Conservation (phyloP, 805 yeast species). For the Ogataea philodendri region DNA sequence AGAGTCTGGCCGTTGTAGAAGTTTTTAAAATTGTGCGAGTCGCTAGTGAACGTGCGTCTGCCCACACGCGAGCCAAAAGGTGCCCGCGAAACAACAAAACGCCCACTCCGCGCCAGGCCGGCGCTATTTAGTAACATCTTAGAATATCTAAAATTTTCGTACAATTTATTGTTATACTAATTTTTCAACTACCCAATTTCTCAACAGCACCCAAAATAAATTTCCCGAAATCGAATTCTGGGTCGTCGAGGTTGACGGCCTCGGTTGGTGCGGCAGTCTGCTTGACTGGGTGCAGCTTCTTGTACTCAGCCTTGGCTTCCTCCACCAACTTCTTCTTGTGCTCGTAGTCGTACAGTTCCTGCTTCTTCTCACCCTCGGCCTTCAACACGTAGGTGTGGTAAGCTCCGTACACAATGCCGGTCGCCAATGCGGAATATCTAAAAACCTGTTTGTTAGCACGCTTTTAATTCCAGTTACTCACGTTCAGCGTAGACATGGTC, state of each 20-base stretch:
- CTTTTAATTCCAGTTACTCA: slow-evolving; percentile 30
- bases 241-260: slow-evolving; percentile 79
- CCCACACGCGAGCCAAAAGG: slow-evolving; percentile 1
- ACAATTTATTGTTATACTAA: slow-evolving; percentile 8
- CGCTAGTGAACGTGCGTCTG: slow-evolving; percentile 22
- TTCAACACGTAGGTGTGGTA: slow-evolving; percentile 73
- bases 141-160: slow-evolving; percentile 3
- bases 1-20: slow-evolving; percentile 31
- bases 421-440: slow-evolving; percentile 88
- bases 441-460: slow-evolving; percentile 51
- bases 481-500: slow-evolving; percentile 51
- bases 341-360: slow-evolving; percentile 56
- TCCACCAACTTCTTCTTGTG: slow-evolving; percentile 72
- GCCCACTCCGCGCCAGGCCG: slow-evolving; percentile 1
- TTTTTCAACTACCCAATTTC: slow-evolving; percentile 37
- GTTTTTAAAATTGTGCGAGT: slow-evolving; percentile 27
- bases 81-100: not conserved
- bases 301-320: slow-evolving; percentile 88
- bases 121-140: slow-evolving; percentile 3
- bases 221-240: slow-evolving; percentile 80
- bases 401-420: slow-evolving; percentile 88
- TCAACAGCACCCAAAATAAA: slow-evolving; percentile 66
- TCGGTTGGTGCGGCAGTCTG: slow-evolving; percentile 41
- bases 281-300: slow-evolving; percentile 53
- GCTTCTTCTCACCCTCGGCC: slow-evolving; percentile 54